Evolutionary conservation across 108 stramenopile genomes (phyloP).

Genomic region (Pinguiococcus pyrenoidosus): DNA sequence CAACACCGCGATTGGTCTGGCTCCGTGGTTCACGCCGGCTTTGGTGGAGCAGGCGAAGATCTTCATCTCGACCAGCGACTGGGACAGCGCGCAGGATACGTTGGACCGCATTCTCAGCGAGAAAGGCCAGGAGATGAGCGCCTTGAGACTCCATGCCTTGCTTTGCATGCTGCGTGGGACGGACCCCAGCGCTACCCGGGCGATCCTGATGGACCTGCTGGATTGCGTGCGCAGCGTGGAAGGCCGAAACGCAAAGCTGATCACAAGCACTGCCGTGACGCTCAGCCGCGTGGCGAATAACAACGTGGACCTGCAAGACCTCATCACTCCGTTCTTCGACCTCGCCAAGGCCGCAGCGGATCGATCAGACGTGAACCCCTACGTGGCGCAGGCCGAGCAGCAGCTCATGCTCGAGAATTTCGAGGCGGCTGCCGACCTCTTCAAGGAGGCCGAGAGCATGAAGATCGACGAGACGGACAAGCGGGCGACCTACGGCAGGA

Average conservation of each 20-base stretch:
- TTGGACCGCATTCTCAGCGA: conserved; percentile 9
- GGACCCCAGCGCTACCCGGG: conserved; percentile 3
- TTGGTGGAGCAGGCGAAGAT: conserved; percentile 36
- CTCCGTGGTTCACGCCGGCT: conserved; percentile 37
- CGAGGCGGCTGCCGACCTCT: no score
- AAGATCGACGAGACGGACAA: conserved; percentile 30
- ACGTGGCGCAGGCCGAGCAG: conserved; percentile 20
- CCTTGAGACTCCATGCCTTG: conserved; percentile 4
- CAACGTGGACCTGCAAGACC: conserved; percentile 15
- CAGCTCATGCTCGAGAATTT: conserved; percentile 22
- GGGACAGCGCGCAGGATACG: conserved; percentile 37
- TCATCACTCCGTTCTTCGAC: conserved; percentile 13
- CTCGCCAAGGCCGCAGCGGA: conserved; percentile 14
- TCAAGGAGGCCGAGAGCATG: neutral
- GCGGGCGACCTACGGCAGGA: conserved; percentile 29
- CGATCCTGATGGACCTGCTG: conserved; percentile 12
- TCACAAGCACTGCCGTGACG: neutral
- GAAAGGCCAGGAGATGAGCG: conserved; percentile 6
- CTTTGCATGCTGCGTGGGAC: conserved; percentile 3
- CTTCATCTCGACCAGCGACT: conserved; percentile 23
- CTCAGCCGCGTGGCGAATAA: conserved; percentile 3
- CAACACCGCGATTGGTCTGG: conserved; percentile 31
- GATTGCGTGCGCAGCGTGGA: conserved; percentile 24
- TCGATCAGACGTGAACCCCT: conserved; percentile 25
- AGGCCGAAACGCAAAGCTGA: conserved; percentile 1